These are phyloP conservation scores for Platanus orientalis DNA, from an alignment of 164 flowering plant species.

Conservation along the genomic window DNA sequence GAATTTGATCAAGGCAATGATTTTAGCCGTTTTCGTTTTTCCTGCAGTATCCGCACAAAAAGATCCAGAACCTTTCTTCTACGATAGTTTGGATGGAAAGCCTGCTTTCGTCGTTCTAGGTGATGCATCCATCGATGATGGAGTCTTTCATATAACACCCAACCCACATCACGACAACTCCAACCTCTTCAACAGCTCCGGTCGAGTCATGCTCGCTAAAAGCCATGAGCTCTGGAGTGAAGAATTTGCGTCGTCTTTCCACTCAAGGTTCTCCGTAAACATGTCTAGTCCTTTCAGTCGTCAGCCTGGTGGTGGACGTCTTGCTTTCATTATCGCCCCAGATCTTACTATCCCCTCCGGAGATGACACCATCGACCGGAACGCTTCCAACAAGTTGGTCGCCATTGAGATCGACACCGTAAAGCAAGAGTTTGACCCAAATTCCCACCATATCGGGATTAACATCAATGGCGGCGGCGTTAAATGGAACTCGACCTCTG, in stretches of 20 bases:
- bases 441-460: conserved; percentile 62
- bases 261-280: conserved; percentile 40
- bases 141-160: conserved; percentile 38
- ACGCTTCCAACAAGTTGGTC: conserved; percentile 31
- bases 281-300: no score
- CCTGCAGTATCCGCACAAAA: no score
- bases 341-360: conserved; percentile 20
- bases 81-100: no score
- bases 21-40: no score
- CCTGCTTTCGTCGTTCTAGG: no score
- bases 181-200: conserved; percentile 23
- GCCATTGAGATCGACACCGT: conserved; percentile 65
- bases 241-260: conserved; percentile 23
- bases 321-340: conserved; percentile 60
- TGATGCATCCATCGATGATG: conserved; percentile 19
- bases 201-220: conserved; percentile 22
- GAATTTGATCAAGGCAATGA: no score
- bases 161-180: conserved; percentile 23
- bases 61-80: no score
- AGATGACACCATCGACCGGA: conserved; percentile 40
- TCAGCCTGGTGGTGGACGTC: conserved; percentile 51
- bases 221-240: conserved; percentile 27
- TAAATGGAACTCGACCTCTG: conserved; percentile 25
- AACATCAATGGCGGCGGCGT: conserved; percentile 48
- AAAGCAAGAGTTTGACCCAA: conserved; percentile 47